Percentiles rank a stretch among this genome's conserved stretches.
Conservation (phyloP, 192 early-diverging fungal species). For the Coemansia sp. region DNA sequence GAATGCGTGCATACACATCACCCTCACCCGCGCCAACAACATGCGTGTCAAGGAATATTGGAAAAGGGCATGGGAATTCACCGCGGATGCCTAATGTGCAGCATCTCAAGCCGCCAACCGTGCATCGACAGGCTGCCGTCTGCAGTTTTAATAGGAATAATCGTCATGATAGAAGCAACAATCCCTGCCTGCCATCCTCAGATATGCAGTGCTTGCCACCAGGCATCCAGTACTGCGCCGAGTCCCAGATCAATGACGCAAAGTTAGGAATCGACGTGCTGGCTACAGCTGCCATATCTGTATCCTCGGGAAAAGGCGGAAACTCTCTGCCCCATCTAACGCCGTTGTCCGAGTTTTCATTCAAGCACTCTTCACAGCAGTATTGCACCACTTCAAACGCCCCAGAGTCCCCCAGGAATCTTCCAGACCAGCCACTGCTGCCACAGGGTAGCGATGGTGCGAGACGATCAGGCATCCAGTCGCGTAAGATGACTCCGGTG, state of each 20-base stretch:
- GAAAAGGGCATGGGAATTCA: background rate
- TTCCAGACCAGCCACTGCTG: conserved; percentile 1
- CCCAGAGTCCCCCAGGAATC: conserved; percentile 8
- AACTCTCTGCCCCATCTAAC: conserved; percentile 50
- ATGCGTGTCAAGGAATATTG: background rate
- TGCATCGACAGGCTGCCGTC: background rate
- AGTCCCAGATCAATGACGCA: conserved; percentile 33
- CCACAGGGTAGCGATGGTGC: conserved; percentile 3
- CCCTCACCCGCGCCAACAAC: conserved; percentile 10
- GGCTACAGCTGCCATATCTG: conserved; percentile 45
- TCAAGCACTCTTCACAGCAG: conserved; percentile 16
- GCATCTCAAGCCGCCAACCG: background rate
- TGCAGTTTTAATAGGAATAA: background rate
- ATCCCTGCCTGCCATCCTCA: background rate
- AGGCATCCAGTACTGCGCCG: conserved; percentile 7
- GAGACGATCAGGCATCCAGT: background rate
- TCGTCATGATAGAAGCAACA: background rate
- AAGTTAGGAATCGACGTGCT: conserved; percentile 50
- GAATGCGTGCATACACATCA: conserved; percentile 31
- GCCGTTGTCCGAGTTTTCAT: conserved; percentile 41
- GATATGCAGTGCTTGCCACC: conserved; percentile 5
- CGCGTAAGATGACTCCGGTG: conserved; percentile 25
- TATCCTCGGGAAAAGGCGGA: conserved; percentile 30
- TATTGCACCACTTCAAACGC: conserved; percentile 10
- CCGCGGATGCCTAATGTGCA: background rate